Conservation (phyloP, 192 early-diverging fungal genomes). For the Backusella tarrabulga region DNA sequence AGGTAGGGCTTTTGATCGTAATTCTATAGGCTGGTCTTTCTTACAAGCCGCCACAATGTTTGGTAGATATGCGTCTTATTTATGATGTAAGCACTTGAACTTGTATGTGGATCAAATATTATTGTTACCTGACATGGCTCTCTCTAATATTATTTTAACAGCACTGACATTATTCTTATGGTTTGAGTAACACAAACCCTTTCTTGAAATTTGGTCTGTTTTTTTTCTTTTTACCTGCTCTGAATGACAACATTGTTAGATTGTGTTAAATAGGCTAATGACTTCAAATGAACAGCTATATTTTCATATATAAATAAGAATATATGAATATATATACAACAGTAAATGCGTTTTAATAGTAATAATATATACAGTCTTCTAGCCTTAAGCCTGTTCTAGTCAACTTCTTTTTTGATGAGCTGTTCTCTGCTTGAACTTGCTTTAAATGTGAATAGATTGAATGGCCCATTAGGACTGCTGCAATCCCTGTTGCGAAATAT, state of each 20-base stretch:
- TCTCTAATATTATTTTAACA: slow-evolving; percentile 67
- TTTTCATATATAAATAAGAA: background rate
- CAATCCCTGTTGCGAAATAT: slow-evolving; percentile 25
- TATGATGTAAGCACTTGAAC: background rate
- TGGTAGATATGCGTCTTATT: slow-evolving; percentile 51
- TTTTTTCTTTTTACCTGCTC: slow-evolving; percentile 41
- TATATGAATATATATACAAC: background rate
- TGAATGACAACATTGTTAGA: slow-evolving; percentile 50
- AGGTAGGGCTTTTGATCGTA: slow-evolving; percentile 56
- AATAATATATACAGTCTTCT: slow-evolving; percentile 11
- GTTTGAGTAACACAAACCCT: background rate
- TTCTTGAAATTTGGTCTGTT: too few species aligned
- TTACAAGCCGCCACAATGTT: slow-evolving; percentile 56
- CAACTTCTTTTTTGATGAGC: slow-evolving; percentile 8
- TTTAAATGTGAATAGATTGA: slow-evolving; percentile 34
- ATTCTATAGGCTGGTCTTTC: slow-evolving; percentile 43
- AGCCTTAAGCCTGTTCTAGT: background rate
- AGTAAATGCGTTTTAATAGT: background rate
- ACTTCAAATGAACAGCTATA: slow-evolving; percentile 46
- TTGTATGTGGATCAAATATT: background rate
- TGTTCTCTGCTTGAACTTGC: background rate
- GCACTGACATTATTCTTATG: slow-evolving; percentile 44
- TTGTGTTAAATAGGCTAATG: slow-evolving; percentile 44
- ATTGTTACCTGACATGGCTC: slow-evolving; percentile 66
- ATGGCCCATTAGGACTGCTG: slow-evolving; percentile 30